phyloP scores from a whole-genome alignment of 495 filamentous ascomycete species.

The Xylaria cubensis region DNA sequence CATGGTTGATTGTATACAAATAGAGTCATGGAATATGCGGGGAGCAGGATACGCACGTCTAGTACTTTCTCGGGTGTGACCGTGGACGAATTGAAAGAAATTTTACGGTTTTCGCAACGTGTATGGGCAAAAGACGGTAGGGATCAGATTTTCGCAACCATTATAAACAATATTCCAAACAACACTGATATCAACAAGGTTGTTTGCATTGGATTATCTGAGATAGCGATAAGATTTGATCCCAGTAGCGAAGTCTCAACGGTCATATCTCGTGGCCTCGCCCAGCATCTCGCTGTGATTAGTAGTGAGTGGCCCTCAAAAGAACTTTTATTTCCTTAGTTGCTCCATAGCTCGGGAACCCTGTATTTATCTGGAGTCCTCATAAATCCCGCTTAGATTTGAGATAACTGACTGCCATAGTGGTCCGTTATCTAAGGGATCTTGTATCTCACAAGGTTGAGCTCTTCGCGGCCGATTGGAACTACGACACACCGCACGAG shows the following conservation, averaged over 20 bases:
- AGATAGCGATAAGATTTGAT: conserved; percentile 13
- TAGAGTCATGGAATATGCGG: conserved; percentile 14
- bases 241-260: not conserved
- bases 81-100: conserved; percentile 2
- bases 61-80: conserved; percentile 6
- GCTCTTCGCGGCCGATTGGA: conserved; percentile 23
- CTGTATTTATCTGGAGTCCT: not conserved
- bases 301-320: conserved; percentile 10
- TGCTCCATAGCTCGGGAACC: not conserved
- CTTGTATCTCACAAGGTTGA: conserved; percentile 11
- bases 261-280: conserved; percentile 7
- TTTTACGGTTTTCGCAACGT: not conserved
- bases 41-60: not conserved
- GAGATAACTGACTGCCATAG: not conserved
- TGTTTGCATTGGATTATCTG: conserved; percentile 22
- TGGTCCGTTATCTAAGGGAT: conserved; percentile 10
- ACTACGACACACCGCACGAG: conserved; percentile 10
- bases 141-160: not conserved
- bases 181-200: conserved; percentile 13
- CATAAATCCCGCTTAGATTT: not conserved
- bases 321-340: not conserved
- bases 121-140: conserved; percentile 7
- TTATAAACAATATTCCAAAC: conserved; percentile 20
- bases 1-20: not conserved
- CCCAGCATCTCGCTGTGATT: conserved; percentile 19